Conservation (phyloP, 441 rosid genomes). For the Cnidoscolus chayamansa region DNA sequence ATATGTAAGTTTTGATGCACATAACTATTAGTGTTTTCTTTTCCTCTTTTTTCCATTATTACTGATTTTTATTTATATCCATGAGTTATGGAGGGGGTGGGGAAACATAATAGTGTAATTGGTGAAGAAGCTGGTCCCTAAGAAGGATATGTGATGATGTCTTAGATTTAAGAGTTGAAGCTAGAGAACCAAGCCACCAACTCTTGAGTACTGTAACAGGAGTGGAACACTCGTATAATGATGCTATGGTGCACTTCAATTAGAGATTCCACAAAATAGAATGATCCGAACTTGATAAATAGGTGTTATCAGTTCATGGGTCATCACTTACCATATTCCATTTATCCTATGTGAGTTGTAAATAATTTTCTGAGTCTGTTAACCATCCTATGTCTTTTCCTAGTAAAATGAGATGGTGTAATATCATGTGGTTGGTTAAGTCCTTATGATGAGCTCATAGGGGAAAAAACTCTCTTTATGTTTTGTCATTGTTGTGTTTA, state of each 20-base stretch:
- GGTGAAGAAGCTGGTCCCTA: not conserved
- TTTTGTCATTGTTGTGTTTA: not conserved
- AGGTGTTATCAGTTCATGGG: too few relatives aligned
- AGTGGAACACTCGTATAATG: not conserved
- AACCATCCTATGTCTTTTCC: not conserved
- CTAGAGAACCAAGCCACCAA: not conserved
- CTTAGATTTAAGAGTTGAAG: not conserved
- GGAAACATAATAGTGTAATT: not conserved
- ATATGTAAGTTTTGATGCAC: not conserved
- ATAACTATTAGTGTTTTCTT: not conserved
- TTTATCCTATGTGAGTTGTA: too few relatives aligned
- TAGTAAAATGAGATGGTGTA: not conserved
- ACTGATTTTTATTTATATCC: not conserved
- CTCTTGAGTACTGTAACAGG: not conserved
- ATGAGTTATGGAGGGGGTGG: not conserved
- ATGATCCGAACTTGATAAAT: too few relatives aligned
- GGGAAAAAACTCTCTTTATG: not conserved
- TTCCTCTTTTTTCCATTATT: not conserved
- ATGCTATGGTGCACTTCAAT: too few relatives aligned
- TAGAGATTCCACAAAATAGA: too few relatives aligned
- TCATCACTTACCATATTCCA: too few relatives aligned
- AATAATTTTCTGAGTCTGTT: too few relatives aligned
- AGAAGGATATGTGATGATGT: not conserved
- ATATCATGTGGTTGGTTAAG: not conserved
- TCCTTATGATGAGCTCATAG: not conserved